Evolutionary conservation across 495 filamentous ascomycete genomes (phyloP).

Genomic region (Annulohypoxylon moriforme): DNA sequence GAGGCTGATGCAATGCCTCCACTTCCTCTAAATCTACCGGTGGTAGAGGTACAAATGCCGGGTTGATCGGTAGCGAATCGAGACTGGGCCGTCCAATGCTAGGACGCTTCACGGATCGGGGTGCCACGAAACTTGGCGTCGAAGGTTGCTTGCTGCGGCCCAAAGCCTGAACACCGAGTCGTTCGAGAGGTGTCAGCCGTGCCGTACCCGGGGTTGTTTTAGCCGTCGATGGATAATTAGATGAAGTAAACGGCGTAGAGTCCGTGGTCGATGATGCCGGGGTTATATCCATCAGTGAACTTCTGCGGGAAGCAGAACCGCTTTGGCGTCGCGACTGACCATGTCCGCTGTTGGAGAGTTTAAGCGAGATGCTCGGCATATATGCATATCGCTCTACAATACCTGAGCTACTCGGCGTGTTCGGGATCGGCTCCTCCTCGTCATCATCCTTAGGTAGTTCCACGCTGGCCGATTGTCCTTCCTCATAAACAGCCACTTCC

Average conservation of each 20-base stretch:
- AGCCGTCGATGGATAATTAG: conserved; percentile 45
- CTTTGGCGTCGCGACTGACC: conserved; percentile 30
- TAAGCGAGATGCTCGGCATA: neutral
- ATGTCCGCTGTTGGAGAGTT: neutral
- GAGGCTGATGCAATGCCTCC: conserved; percentile 50
- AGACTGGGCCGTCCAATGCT: conserved; percentile 66
- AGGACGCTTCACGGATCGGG: conserved; percentile 69
- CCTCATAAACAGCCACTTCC: conserved; percentile 45
- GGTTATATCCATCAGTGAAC: conserved; percentile 36
- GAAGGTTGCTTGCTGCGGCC: conserved; percentile 46
- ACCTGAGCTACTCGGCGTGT: conserved; percentile 32
- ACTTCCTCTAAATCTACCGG: conserved; percentile 55
- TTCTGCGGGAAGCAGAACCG: conserved; percentile 37
- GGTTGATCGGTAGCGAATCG: conserved; percentile 51
- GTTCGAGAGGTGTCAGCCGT: conserved; percentile 58
- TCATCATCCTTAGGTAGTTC: conserved; percentile 21
- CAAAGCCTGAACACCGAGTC: conserved; percentile 57
- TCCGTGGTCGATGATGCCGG: conserved; percentile 49
- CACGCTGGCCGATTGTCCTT: neutral
- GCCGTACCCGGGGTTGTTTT: conserved; percentile 42
- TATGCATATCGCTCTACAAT: conserved; percentile 37
- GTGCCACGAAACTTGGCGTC: conserved; percentile 57
- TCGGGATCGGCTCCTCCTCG: conserved; percentile 3
- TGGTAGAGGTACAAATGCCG: conserved; percentile 56
- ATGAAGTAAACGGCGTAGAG: conserved; percentile 21